Evolutionary conservation across 768 basidiomycete genomes (phyloP).

Genomic region (Suillus placidus): DNA sequence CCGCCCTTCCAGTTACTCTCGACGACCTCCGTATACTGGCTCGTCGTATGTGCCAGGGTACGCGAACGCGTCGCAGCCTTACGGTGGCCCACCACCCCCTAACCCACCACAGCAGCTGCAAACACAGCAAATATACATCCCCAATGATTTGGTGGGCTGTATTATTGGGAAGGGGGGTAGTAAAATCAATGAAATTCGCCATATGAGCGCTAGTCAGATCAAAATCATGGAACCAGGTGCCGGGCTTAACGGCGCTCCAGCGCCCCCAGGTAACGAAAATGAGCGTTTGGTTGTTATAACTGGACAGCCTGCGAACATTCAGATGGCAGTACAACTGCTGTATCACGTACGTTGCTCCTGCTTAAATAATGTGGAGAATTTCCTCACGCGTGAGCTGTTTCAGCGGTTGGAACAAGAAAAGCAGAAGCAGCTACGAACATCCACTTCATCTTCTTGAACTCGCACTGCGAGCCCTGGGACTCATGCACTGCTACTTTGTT

Average conservation of each 20-base stretch:
- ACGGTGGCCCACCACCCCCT: conserved; percentile 47
- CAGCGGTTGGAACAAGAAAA: conserved; percentile 89
- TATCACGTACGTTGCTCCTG: conserved; percentile 64
- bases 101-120: conserved; percentile 77
- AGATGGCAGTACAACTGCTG: conserved; percentile 92
- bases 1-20: conserved; percentile 64
- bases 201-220: conserved; percentile 94
- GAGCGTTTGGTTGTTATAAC: conserved; percentile 96
- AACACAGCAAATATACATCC: conserved; percentile 98
- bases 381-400: conserved; percentile 15
- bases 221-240: conserved; percentile 99
- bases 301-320: conserved; percentile 92
- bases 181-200: conserved; percentile 98
- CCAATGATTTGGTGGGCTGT: conserved; percentile 94
- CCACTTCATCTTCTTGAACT: conserved; percentile 33
- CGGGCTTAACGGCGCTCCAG: conserved; percentile 69
- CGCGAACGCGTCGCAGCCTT: conserved; percentile 45
- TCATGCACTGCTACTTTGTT: background rate
- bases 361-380: conserved; percentile 2
- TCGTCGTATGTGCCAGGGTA: conserved; percentile 78
- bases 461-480: background rate
- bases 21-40: conserved; percentile 49
- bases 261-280: conserved; percentile 74
- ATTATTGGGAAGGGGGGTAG: conserved; percentile 98
- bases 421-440: conserved; percentile 69